Evolutionary conservation across 768 basidiomycete genomes (phyloP).

Genomic region (Leccinum olivaceopallidum): DNA sequence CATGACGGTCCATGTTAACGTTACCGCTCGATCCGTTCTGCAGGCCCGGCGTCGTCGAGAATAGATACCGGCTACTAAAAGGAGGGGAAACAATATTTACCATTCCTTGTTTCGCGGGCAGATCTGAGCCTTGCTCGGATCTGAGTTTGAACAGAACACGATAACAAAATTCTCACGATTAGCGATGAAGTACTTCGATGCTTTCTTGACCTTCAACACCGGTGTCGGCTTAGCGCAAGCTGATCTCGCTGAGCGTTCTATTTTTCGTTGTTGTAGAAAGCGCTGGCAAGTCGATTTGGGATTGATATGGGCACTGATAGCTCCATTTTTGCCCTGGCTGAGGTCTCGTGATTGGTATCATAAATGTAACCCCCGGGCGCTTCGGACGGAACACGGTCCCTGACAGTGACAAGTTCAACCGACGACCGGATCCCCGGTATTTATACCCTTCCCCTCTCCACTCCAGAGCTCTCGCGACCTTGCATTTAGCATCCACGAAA

Average conservation of each 20-base stretch:
- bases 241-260: not conserved
- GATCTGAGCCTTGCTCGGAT: too few species aligned
- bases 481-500: not conserved
- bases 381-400: slow-evolving; percentile 21
- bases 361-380: not conserved
- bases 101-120: too few species aligned
- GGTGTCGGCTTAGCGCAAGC: not conserved
- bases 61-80: too few species aligned
- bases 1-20: too few species aligned
- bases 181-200: not conserved
- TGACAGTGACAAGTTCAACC: not conserved
- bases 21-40: too few species aligned
- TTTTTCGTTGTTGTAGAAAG: not conserved
- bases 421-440: slow-evolving; percentile 4
- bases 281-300: not conserved
- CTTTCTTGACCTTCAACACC: not conserved
- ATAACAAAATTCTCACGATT: not conserved
- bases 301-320: not conserved
- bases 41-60: too few species aligned
- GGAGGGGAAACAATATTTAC: too few species aligned
- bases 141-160: too few species aligned
- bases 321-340: not conserved
- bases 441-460: slow-evolving; percentile 3
- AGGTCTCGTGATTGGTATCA: not conserved
- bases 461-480: not conserved